A percentile compares a stretch with the other conserved stretches of the same genome.
These are phyloP conservation scores for Globisporangium yorkense DNA, from an alignment of 352 stramenopile species.

Conservation along the genomic window DNA sequence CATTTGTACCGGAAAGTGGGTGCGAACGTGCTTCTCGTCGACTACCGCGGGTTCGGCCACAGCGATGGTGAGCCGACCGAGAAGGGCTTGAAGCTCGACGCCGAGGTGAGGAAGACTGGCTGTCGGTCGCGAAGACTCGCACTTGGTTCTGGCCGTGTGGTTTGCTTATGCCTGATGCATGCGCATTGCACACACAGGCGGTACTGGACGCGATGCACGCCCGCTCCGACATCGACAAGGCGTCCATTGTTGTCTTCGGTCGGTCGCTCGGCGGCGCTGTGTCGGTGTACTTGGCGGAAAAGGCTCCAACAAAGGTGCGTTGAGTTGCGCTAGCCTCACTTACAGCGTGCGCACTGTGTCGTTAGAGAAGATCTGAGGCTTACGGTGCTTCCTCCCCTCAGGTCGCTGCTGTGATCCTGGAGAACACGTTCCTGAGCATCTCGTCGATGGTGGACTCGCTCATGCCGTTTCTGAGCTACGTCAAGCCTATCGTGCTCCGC, in stretches of 20 bases:
- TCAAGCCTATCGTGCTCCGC: constrained; percentile 88
- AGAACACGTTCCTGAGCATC: constrained; percentile 95
- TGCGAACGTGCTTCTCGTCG: constrained; percentile 90
- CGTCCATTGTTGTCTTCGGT: constrained; percentile 90
- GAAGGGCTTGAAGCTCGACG: constrained; percentile 89
- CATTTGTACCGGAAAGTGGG: constrained; percentile 86
- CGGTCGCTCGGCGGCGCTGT: constrained; percentile 90
- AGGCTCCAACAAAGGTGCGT: constrained; percentile 53
- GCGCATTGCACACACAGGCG: constrained; percentile 23
- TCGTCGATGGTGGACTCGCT: constrained; percentile 91
- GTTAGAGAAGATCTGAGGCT: no score
- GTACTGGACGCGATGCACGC: constrained; percentile 72
- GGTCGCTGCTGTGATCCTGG: constrained; percentile 88
- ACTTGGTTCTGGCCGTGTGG: background rate
- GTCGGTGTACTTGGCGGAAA: constrained; percentile 86
- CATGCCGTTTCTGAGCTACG: constrained; percentile 86
- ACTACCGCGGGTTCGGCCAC: constrained; percentile 94
- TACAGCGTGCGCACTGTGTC: no score
- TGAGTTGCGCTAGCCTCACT: background rate
- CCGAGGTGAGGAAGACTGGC: constrained; percentile 39
- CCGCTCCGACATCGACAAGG: constrained; percentile 76
- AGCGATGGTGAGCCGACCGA: constrained; percentile 85
- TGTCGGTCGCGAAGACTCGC: background rate
- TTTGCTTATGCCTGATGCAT: background rate
- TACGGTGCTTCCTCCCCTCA: constrained; percentile 6